These are phyloP conservation scores for Globisporangium parvum DNA, from an alignment of 352 stramenopile genomes.

Conservation along the genomic window DNA sequence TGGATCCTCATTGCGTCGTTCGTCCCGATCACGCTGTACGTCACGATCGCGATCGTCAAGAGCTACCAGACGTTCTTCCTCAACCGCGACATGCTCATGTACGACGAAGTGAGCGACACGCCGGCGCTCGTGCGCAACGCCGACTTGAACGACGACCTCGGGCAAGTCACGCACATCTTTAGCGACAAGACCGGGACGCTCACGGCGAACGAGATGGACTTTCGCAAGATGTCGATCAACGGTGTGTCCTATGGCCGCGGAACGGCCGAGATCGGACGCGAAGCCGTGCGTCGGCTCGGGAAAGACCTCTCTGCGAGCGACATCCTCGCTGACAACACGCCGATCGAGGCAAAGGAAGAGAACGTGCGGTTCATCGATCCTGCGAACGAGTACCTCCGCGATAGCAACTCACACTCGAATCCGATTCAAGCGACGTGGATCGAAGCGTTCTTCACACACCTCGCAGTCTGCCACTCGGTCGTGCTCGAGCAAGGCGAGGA, in stretches of 20 bases:
- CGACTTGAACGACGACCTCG: slow-evolving; percentile 82
- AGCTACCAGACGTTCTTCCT: slow-evolving; percentile 85
- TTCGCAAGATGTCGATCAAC: slow-evolving; percentile 84
- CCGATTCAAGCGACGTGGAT: slow-evolving; percentile 62
- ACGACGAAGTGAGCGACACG: slow-evolving; percentile 74
- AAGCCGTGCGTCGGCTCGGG: slow-evolving; percentile 58
- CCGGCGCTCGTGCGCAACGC: slow-evolving; percentile 76
- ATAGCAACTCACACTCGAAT: slow-evolving; percentile 36
- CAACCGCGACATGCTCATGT: slow-evolving; percentile 83
- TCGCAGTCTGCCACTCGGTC: slow-evolving; percentile 84
- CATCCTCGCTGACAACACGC: slow-evolving; percentile 59
- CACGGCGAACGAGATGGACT: slow-evolving; percentile 87
- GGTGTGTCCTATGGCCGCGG: slow-evolving; percentile 76
- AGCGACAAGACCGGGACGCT: slow-evolving; percentile 84
- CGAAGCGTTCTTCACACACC: slow-evolving; percentile 73
- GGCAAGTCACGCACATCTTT: slow-evolving; percentile 87
- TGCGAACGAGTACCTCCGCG: slow-evolving; percentile 47
- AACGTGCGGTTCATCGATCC: slow-evolving; percentile 85
- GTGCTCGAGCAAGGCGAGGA: slow-evolving; percentile 62
- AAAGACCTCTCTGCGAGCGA: slow-evolving; percentile 77
- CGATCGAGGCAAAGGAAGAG: slow-evolving; percentile 41
- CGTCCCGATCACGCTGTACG: slow-evolving; percentile 86
- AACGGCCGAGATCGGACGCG: slow-evolving; percentile 80
- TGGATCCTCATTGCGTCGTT: slow-evolving; percentile 87
- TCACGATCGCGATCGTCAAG: slow-evolving; percentile 85